Evolutionary conservation across 441 rosid genomes (phyloP).

Genomic region (Corymbia calophylla): DNA sequence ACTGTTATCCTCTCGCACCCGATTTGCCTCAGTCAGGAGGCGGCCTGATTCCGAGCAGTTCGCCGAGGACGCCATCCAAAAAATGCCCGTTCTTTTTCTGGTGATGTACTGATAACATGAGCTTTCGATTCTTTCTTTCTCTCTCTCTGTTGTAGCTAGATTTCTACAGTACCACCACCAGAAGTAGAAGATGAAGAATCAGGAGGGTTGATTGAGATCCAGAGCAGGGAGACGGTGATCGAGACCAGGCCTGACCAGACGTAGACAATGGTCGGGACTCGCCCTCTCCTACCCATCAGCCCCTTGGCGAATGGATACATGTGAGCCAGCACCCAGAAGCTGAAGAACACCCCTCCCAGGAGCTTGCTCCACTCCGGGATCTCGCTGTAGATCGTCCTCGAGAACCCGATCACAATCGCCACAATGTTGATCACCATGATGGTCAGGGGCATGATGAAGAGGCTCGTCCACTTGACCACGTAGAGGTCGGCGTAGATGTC

Average conservation of each 20-base stretch:
- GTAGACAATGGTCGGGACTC: slow-evolving; percentile 71
- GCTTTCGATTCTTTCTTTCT: background rate
- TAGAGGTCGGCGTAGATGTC: slow-evolving; percentile 75
- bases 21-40: background rate
- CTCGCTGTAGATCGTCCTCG: slow-evolving; percentile 70
- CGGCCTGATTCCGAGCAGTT: background rate
- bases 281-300: slow-evolving; percentile 83
- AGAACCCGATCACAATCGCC: slow-evolving; percentile 54
- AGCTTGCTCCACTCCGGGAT: slow-evolving; percentile 80
- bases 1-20: background rate
- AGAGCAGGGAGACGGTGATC: slow-evolving; percentile 63
- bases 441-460: slow-evolving; percentile 73
- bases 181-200: background rate
- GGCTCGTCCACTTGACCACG: slow-evolving; percentile 78
- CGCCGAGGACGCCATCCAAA: background rate
- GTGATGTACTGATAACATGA: background rate
- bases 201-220: slow-evolving; percentile 67
- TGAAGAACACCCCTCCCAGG: slow-evolving; percentile 75
- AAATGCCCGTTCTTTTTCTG: background rate
- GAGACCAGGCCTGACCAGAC: slow-evolving; percentile 87
- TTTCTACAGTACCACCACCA: background rate
- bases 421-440: slow-evolving; percentile 63
- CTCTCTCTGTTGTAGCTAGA: background rate
- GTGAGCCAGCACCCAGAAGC: slow-evolving; percentile 83
- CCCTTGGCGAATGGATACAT: slow-evolving; percentile 90